Base-by-base conservation (phyloP, 2,329 filamentous ascomycete genomes). In the Diaporthe eres region DNA sequence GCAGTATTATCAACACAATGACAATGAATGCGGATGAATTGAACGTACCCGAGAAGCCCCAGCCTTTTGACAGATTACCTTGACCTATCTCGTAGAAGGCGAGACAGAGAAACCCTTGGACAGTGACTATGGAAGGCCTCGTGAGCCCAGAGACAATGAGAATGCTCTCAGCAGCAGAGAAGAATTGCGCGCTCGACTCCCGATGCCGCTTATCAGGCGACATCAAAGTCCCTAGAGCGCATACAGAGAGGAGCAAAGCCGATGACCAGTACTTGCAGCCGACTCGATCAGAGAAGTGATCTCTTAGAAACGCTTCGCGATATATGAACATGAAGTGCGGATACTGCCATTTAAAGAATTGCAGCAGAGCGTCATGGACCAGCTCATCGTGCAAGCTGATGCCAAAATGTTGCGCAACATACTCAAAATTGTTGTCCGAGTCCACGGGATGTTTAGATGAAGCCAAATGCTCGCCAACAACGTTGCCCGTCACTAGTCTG, bases 241-340 rank as follows among this genome's bases (percentile, higher is more conserved):
- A 81, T 2, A 82, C 76, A 0, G 79, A 77, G 0, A 81, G 74
- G 0, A 82, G 49, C 1, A 82, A 42, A 0, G 79, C 74, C 1
- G 75, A 74, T 1, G 81, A 82, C 81, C 81, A 82, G 71, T 82
- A 82, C 58, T 79, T 82, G 31, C 80, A 77, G 10, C 60, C 53
- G 1, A 70, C 49, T 0, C 75, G 68, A 25, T 77, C 70, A 8
- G 77, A 75, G 34, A 80, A 79, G 34, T 82, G 78, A n/a, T 81
- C 80, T 12, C 71, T 63, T 1, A 82, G 71, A n/a, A 82, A 82
- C 0, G 79, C 80, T 31, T 82, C 81, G 0, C 81, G 79, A 39
- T 82, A 82, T 2, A 82, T 79, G 58, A 82, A 82, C 79, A 82
- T 81, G 76, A 82, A 82, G n/a, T 82, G 78, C 6, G 81, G 80